phyloP scores from a whole-genome alignment of 2,329 filamentous ascomycete genomes.

The Pseudonectria buxi region DNA sequence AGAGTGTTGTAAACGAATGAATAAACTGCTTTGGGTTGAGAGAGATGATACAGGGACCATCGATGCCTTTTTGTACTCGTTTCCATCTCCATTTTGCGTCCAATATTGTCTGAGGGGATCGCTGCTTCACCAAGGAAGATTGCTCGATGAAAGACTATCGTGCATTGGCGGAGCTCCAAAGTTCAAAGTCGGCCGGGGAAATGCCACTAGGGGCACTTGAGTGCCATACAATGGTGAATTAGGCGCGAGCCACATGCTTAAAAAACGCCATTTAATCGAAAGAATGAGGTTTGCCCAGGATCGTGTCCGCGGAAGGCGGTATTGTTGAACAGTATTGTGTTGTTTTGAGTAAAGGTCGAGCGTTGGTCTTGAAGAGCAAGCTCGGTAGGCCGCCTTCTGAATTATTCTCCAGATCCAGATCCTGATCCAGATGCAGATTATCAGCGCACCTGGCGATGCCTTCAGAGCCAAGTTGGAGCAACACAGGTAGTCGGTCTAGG shows the following conservation, averaged over 20 bases:
- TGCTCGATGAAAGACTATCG: slow-evolving; percentile 5
- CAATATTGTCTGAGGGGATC: background rate
- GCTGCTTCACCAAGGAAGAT: background rate
- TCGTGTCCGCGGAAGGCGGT: no score
- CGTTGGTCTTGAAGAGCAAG: no score
- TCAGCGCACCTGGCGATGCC: no score
- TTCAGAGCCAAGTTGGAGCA: no score
- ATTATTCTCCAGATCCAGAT: no score
- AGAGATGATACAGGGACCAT: slow-evolving; percentile 1
- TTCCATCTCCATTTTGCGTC: slow-evolving; percentile 3
- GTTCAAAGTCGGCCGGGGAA: slow-evolving; percentile 2
- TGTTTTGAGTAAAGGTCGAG: no score
- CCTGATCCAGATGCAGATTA: no score
- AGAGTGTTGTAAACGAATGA: slow-evolving; percentile 13
- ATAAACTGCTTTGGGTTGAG: slow-evolving; percentile 7
- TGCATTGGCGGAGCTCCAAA: slow-evolving; percentile 2
- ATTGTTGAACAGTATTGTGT: no score
- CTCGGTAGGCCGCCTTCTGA: no score
- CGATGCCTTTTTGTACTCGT: background rate
- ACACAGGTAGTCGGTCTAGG: no score
- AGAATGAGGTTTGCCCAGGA: no score
- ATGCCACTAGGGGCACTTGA: background rate
- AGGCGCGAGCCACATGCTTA: background rate
- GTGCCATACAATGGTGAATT: slow-evolving; percentile 1
- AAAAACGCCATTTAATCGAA: no score